Base-by-base conservation (phyloP, 2,329 filamentous ascomycete genomes). In the Ceratocystis colombiana region DNA sequence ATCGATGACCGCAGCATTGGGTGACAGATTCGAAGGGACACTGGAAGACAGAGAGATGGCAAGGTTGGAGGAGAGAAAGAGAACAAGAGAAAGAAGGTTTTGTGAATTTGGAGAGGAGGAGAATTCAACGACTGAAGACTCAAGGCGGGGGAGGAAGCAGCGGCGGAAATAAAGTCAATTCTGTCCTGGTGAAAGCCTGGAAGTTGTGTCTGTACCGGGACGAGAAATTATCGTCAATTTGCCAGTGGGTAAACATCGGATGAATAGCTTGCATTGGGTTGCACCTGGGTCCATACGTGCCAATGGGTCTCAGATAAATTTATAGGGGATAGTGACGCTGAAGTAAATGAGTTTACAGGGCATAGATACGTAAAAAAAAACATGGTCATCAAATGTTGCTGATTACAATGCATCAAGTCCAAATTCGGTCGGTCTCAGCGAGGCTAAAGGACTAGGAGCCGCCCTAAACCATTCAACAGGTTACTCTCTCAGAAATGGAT, bases 1-100 rank as follows among this genome's bases (percentile, higher is more conserved):
- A 87, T 78, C 76, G 84, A 86, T 76, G 82, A 83, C 79, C 84
- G 84, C 82, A 87, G 81, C 84, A 87, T 87, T 79, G 22, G 22
- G 55, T 22, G 33, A 37, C 41, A 20, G 63, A 15, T 41, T 41
- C 37, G 10, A 10, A 41, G 37, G 12, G 37, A 41, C 37, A 41
- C 37, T 41, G 1, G 37, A 41, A n/a, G 63, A 41, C 76, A 73
- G 73, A 71, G 68, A 73, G 72, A 74, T 71, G 72, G 70, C 70
- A 71, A 72, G 70, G 55, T 55, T n/a, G 45, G n/a, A 61, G 44
- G 57, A 22, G 45, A 62, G 57, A 53, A 61, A 30, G n/a, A 20
- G 30, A 64, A 64, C 41, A 37, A 63, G 57, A 63, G 28, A 41
- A 41, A 41, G 37, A 41, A 12, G 37, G 10, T 15, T 5, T 12